Conservation (phyloP, 139 green algal genomes). For the Tetratostichococcus sp. region DNA sequence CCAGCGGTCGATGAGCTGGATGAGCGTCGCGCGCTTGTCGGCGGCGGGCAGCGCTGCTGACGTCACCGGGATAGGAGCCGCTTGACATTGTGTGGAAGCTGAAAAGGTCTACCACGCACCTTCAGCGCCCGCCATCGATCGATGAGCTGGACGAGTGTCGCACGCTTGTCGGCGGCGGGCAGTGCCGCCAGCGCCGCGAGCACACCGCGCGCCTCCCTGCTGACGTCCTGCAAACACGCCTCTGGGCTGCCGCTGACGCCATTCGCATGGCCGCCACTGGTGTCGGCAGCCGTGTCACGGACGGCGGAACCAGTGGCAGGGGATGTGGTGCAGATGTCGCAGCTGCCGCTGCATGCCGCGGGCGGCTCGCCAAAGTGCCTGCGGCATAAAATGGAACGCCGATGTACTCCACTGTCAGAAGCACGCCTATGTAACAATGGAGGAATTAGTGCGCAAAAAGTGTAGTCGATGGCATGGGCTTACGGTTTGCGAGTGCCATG, state of each 20-base stretch:
- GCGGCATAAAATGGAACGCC: neutral
- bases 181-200: slow-evolving; percentile 5
- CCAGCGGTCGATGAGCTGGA: slow-evolving; percentile 60
- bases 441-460: no score
- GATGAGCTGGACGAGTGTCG: slow-evolving; percentile 62
- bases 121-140: slow-evolving; percentile 48
- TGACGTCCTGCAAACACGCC: slow-evolving; percentile 24
- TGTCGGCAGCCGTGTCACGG: slow-evolving; percentile 5
- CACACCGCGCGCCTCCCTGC: slow-evolving; percentile 10
- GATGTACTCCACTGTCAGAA: no score
- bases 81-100: no score
- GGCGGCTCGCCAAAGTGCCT: slow-evolving; percentile 65
- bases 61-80: slow-evolving; percentile 9
- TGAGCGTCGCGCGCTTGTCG: slow-evolving; percentile 53
- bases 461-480: no score
- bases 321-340: slow-evolving; percentile 28
- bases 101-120: no score
- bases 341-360: slow-evolving; percentile 43
- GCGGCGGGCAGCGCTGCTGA: slow-evolving; percentile 3
- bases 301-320: neutral
- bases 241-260: no score
- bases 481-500: no score
- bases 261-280: slow-evolving; percentile 3
- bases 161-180: slow-evolving; percentile 33
- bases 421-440: no score